Evolutionary conservation across 306 rosid genomes (phyloP), one percentile per base, ranked within the genome.

Genomic region (Quercus variabilis): DNA sequence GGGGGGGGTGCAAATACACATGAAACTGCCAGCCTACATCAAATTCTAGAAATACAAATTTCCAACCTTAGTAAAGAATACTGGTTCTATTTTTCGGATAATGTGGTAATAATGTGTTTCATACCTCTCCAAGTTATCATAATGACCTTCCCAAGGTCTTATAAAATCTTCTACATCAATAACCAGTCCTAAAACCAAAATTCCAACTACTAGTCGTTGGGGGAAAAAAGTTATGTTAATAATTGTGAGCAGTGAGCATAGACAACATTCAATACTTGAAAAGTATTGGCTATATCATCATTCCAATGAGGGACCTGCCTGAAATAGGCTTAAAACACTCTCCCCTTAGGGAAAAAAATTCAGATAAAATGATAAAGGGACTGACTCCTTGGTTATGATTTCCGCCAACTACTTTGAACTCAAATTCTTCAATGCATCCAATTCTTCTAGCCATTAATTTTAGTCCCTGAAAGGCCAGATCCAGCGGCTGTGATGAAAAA

Each of bases 201-300:
- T 92, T 81, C 83, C 94, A 68, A 94, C 97, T 26, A 93, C 92
- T 71, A 94, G 89, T 78, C 84, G 86, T 94, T 94, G 96, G 79
- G 71, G 83, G 76, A 31, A 35, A 35, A 25, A 78, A 74, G 69
- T 59, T 82, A 75, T 60, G 26, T 52, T 79, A 69, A 74, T 74
- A 82, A 49, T 19, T 13, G 65, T 69, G 19, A 76, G 82, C 64
- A 77, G 28, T 71, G 71, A 21, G 76, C 73, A 75, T 60, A 67
- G 71, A 49, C 14, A 20, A 60, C 5, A 60, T 23, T 59, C 28
- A 15, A 7, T 52, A 68, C 56, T 25, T 2, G 23, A 20, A 78
- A 72, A 79, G 69, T 79, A 18, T 46, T 79, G 51, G 74, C 69
- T 70, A 71, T 57, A 76, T 64, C 74, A 73, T 52, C 78, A 80